Evolutionary conservation across 257 asterid genomes (phyloP).

Genomic region (Solanum acaule): DNA sequence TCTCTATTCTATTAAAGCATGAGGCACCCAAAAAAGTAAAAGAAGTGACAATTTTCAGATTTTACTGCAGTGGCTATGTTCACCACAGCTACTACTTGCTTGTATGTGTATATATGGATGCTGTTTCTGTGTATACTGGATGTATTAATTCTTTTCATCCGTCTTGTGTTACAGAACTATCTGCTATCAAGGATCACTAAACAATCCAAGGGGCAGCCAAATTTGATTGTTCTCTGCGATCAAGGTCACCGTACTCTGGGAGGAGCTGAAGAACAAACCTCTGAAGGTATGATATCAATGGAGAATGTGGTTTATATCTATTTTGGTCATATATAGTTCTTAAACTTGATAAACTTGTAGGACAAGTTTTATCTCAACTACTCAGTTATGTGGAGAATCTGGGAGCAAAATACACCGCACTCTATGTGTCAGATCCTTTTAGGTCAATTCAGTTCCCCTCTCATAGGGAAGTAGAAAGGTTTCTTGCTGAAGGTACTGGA

Average conservation of each 20-base stretch:
- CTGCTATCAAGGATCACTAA: constrained; percentile 49
- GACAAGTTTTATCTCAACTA: constrained; percentile 58
- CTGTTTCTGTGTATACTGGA: neutral
- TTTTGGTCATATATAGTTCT: neutral
- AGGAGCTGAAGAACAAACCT: constrained; percentile 34
- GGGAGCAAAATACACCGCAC: constrained; percentile 60
- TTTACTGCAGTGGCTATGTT: neutral
- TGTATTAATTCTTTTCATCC: neutral
- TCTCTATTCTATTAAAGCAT: neutral
- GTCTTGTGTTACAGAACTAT: constrained; percentile 44
- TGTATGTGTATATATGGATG: neutral
- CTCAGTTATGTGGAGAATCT: constrained; percentile 52
- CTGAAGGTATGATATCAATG: constrained; percentile 42
- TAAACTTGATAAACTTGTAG: constrained; percentile 39
- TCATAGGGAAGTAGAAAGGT: constrained; percentile 49
- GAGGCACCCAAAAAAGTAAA: neutral
- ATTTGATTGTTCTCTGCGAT: constrained; percentile 66
- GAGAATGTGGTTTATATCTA: neutral
- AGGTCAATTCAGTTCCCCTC: constrained; percentile 36
- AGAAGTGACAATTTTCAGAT: neutral
- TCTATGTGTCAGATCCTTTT: constrained; percentile 76
- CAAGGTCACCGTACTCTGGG: constrained; percentile 27
- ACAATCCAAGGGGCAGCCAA: constrained; percentile 34
- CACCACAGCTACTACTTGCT: neutral
- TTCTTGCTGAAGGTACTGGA: constrained; percentile 77